Evolutionary conservation across 352 stramenopile genomes (phyloP).

Genomic region (Blastocystis sp.): DNA sequence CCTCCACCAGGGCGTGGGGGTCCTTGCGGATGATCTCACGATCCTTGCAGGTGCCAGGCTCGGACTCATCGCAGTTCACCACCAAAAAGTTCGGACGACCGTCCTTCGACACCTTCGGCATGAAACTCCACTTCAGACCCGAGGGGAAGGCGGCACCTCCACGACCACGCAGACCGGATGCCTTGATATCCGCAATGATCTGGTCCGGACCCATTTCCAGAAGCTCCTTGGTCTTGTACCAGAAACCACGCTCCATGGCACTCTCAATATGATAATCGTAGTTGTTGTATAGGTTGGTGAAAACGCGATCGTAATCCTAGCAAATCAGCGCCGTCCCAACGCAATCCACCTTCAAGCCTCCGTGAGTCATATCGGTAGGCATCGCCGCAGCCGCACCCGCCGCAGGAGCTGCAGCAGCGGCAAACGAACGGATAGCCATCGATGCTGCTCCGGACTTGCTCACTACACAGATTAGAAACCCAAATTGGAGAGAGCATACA

Average conservation of each 20-base stretch:
- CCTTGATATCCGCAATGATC: slow-evolving; percentile 99
- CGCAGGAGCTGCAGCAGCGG: background rate
- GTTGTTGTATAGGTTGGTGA: slow-evolving; percentile 98
- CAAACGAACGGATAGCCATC: background rate
- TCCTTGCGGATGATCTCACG: slow-evolving; percentile 99
- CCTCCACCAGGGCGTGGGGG: slow-evolving; percentile 96
- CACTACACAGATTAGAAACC: slow-evolving; percentile 25
- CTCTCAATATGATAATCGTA: slow-evolving; percentile 66
- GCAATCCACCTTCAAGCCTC: background rate
- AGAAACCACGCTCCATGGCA: slow-evolving; percentile 85
- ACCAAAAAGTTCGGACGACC: slow-evolving; percentile 96
- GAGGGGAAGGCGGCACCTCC: slow-evolving; percentile 94
- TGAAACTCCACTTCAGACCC: slow-evolving; percentile 98
- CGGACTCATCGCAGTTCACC: slow-evolving; percentile 96
- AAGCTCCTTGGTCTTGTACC: slow-evolving; percentile 87
- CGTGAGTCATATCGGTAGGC: background rate
- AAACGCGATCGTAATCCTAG: slow-evolving; percentile 95
- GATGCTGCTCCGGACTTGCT: background rate
- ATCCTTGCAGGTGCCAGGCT: slow-evolving; percentile 98
- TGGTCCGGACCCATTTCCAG: slow-evolving; percentile 95
- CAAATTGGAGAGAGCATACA: background rate
- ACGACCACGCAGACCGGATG: slow-evolving; percentile 87
- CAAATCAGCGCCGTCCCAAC: background rate
- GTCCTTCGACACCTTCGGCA: slow-evolving; percentile 90
- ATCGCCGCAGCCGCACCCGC: background rate